phyloP scores from a whole-genome alignment of 495 filamentous ascomycete species.

The Neurospora tetraspora region DNA sequence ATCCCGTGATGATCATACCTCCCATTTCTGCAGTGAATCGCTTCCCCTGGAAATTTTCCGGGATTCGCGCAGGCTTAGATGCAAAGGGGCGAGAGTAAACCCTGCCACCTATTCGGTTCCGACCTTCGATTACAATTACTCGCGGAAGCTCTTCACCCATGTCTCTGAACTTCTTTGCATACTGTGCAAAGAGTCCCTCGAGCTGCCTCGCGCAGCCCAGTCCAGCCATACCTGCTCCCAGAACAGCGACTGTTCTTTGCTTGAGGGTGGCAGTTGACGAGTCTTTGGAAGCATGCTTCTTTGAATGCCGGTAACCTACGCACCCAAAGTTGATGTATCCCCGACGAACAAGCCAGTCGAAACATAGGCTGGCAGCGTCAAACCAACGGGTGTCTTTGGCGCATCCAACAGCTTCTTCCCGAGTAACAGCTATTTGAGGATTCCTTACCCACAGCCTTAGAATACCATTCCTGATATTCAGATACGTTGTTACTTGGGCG shows the following conservation, averaged over 20 bases:
- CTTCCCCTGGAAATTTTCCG: slow-evolving; percentile 37
- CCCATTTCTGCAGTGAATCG: slow-evolving; percentile 89
- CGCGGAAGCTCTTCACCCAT: slow-evolving; percentile 55
- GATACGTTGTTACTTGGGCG: slow-evolving; percentile 85
- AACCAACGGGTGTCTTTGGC: slow-evolving; percentile 88
- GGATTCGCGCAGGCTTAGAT: slow-evolving; percentile 16
- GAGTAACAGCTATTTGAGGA: slow-evolving; percentile 73
- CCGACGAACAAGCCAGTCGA: slow-evolving; percentile 81
- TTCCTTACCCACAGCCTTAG: slow-evolving; percentile 85
- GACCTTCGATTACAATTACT: slow-evolving; percentile 78
- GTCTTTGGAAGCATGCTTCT: slow-evolving; percentile 14
- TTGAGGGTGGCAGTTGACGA: slow-evolving; percentile 26
- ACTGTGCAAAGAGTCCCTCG: slow-evolving; percentile 71
- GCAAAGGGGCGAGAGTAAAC: slow-evolving; percentile 85
- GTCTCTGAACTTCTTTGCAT: slow-evolving; percentile 51
- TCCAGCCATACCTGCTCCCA: slow-evolving; percentile 92
- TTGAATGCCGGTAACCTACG: slow-evolving; percentile 44
- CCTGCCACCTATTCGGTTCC: slow-evolving; percentile 80
- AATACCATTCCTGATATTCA: slow-evolving; percentile 95
- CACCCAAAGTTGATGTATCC: slow-evolving; percentile 98
- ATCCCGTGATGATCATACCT: slow-evolving; percentile 95
- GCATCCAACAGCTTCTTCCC: slow-evolving; percentile 86
- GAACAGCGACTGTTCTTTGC: slow-evolving; percentile 64
- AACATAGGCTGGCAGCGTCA: slow-evolving; percentile 76
- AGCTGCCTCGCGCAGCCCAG: slow-evolving; percentile 88